A percentile compares a stretch with the other conserved stretches of the same genome.
Evolutionary conservation across 768 basidiomycete genomes (phyloP).

Genomic region (Trametes cubensis): DNA sequence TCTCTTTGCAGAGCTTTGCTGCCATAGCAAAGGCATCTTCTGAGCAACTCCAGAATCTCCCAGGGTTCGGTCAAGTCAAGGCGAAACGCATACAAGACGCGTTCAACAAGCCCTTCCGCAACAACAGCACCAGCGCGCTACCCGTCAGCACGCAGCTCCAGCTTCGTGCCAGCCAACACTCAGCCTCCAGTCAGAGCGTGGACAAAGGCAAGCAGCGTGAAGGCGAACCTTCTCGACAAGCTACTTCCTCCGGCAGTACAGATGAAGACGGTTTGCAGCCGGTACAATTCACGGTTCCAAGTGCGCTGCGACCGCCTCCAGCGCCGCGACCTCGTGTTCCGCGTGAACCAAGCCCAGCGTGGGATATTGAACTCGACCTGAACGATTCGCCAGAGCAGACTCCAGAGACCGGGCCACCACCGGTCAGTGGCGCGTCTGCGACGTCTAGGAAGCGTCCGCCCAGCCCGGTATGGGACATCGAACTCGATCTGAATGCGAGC

Average conservation of each 20-base stretch:
- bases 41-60: constrained; percentile 78
- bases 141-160: constrained; percentile 30
- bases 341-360: constrained; percentile 59
- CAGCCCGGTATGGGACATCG: constrained; percentile 44
- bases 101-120: constrained; percentile 86
- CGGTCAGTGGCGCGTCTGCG: not conserved
- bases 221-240: not conserved
- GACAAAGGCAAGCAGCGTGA: constrained; percentile 18
- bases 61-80: constrained; percentile 94
- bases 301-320: constrained; percentile 8
- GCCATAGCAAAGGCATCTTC: constrained; percentile 73
- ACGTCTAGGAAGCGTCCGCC: constrained; percentile 26
- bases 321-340: constrained; percentile 22
- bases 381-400: constrained; percentile 32
- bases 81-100: constrained; percentile 89
- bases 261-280: not conserved
- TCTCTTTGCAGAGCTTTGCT: constrained; percentile 70
- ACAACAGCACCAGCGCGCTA: constrained; percentile 55
- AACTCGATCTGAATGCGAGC: constrained; percentile 44
- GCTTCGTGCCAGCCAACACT: constrained; percentile 9
- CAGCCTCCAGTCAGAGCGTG: not conserved
- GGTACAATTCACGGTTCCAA: not conserved
- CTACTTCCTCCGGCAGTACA: not conserved
- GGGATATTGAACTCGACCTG: constrained; percentile 74
- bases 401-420: constrained; percentile 19